Evolutionary conservation across 257 asterid genomes (phyloP).

Genomic region (Voacanga thouarsii): DNA sequence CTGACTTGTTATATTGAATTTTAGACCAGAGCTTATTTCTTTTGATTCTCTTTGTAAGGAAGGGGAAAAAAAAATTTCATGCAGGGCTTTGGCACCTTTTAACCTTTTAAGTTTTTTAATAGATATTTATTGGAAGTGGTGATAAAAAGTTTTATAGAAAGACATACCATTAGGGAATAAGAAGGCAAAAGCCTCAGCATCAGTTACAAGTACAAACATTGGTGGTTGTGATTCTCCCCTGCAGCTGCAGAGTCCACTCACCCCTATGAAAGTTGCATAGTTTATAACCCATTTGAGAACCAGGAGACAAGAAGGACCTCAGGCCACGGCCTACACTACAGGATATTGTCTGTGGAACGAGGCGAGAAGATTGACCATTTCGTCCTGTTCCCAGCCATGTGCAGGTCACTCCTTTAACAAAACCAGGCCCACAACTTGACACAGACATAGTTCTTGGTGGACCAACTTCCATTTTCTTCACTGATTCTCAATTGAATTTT

Average conservation of each 20-base stretch:
- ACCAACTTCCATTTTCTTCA: neutral
- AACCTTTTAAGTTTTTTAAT: neutral
- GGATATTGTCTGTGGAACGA: neutral
- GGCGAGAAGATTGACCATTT: neutral
- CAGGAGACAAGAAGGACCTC: constrained; percentile 2
- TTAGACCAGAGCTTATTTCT: too few relatives aligned
- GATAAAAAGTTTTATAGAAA: neutral
- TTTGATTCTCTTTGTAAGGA: too few relatives aligned
- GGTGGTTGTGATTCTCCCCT: constrained; percentile 1
- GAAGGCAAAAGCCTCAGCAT: neutral
- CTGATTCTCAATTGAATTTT: neutral
- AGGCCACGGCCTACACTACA: neutral
- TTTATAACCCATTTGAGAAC: neutral
- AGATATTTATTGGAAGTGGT: neutral
- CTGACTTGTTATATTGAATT: too few relatives aligned
- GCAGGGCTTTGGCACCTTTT: too few relatives aligned
- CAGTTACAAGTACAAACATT: neutral
- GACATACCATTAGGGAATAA: neutral
- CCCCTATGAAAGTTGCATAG: neutral
- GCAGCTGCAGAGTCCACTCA: neutral
- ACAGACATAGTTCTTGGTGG: neutral
- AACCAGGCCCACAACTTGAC: constrained; percentile 13
- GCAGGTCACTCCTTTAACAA: neutral
- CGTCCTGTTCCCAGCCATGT: neutral
- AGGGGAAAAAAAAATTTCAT: too few relatives aligned